A percentile compares a stretch with the other conserved stretches of the same genome.
phyloP scores from a whole-genome alignment of 179 eudicot genomes.

The Silene coronaria region DNA sequence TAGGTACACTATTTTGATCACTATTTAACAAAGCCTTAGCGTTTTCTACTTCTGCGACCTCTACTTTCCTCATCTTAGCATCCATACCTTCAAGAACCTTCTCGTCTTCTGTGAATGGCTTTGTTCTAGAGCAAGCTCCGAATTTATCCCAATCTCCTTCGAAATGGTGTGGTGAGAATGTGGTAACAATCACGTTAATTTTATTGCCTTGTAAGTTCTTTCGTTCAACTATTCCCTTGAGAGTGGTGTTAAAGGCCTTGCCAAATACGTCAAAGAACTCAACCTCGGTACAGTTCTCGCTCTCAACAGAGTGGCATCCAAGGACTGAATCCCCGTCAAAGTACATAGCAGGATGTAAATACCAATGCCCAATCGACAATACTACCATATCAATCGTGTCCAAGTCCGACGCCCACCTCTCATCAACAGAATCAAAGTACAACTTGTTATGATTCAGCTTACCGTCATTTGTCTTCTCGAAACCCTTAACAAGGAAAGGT shows the following conservation, averaged over 20 bases:
- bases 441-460: conserved; percentile 40
- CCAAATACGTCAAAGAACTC: conserved; percentile 67
- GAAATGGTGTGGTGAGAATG: conserved; percentile 82
- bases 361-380: conserved; percentile 88
- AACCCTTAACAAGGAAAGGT: conserved; percentile 81
- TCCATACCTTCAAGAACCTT: conserved; percentile 60
- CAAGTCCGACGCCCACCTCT: conserved; percentile 66
- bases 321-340: conserved; percentile 40
- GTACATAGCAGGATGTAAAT: conserved; percentile 66
- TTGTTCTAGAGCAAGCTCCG: conserved; percentile 70
- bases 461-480: conserved; percentile 51
- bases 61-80: conserved; percentile 59
- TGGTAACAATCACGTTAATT: conserved; percentile 61
- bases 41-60: conserved; percentile 43
- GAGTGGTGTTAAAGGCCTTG: conserved; percentile 64
- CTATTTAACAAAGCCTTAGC: conserved; percentile 28
- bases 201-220: conserved; percentile 18
- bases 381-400: conserved; percentile 64
- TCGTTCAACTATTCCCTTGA: conserved; percentile 45
- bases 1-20: background rate
- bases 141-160: conserved; percentile 91
- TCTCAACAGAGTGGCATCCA: conserved; percentile 60
- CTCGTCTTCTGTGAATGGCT: conserved; percentile 53
- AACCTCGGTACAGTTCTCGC: conserved; percentile 46
- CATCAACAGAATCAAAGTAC: conserved; percentile 61